Base-by-base conservation (phyloP, 2,329 filamentous ascomycete species). In the Stagonosporopsis rhizophila region DNA sequence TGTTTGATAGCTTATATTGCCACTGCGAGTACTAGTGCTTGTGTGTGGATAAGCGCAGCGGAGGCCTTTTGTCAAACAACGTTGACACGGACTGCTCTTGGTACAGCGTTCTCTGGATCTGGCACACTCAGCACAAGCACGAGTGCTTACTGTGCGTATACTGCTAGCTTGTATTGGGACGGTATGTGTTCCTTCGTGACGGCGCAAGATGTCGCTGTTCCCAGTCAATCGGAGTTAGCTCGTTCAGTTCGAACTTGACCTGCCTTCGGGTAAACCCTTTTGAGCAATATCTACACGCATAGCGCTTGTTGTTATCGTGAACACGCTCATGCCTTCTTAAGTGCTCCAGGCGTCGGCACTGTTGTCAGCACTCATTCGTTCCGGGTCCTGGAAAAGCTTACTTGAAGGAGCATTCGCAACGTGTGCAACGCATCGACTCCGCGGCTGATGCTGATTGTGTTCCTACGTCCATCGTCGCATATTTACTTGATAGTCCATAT, bases 201-300 rank as follows among this genome's bases (percentile, higher is more conserved):
- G 56, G 5, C 41, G 50, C 9, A 55, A 38, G 11, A 51, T 55
- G 27, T 59, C 56, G 51, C 56, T 59, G 37, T 27, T n/a, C 3
- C 12, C 6, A 11, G 34, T 44, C 35, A 52, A 40, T 22, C n/a
- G 6, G 27, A 9, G 5, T 39, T 22, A 15, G 39, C 15, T 27
- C 4, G 3, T 41, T 41, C 34, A 11, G 41, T 14, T 44, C 5
- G 25, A 28, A 4, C 14, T 22, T 27, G 15, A 27, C 20, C 8
- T 46, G 54, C 56, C 56, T 59, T 30, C 56, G 40, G 14, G 50
- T 51, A 22, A 59, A 59, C 3, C 37, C n/a, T 19, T 59, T 59
- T 2, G 51, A 47, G 20, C 56, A 59, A 14, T 47, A 51, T 37
- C 9, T 38, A 39, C 56, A 59, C 3, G 51, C 41, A 22, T 42